These are phyloP conservation scores for Arthrobotrys pseudoclavata DNA, from an alignment of 2,329 filamentous ascomycete species.

Conservation along the genomic window DNA sequence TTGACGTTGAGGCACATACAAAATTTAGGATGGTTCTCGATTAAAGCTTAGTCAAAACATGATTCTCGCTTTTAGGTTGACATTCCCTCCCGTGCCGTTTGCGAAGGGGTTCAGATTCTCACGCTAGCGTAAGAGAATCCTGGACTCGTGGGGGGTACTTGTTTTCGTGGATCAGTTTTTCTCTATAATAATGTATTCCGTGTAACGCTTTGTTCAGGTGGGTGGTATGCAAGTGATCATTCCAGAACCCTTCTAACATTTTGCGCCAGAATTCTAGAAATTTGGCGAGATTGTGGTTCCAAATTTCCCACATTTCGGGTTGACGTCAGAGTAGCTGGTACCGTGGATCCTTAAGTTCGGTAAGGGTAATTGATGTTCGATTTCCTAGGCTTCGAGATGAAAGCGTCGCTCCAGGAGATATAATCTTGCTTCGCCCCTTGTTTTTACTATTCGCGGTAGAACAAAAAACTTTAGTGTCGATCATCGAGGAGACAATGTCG, in stretches of 20 bases:
- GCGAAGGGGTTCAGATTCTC: conserved; percentile 7
- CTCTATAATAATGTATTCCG: neutral
- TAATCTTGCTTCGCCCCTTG: conserved; percentile 16
- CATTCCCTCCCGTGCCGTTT: conserved; percentile 33
- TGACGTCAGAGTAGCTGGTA: conserved; percentile 25
- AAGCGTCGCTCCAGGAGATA: conserved; percentile 9
- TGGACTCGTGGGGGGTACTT: neutral
- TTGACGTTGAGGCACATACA: neutral
- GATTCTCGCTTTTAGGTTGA: conserved; percentile 33
- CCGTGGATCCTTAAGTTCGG: conserved; percentile 5
- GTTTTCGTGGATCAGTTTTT: neutral
- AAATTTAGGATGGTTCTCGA: neutral
- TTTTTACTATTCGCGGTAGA: conserved; percentile 17
- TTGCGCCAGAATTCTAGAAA: neutral
- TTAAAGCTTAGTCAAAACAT: conserved; percentile 11
- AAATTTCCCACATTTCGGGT: conserved; percentile 21
- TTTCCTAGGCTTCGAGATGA: neutral
- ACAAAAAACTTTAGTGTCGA: conserved; percentile 1
- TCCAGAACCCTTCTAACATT: conserved; percentile 23
- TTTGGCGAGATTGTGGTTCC: neutral
- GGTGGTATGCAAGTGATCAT: conserved; percentile 7
- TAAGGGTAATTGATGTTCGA: conserved; percentile 28
- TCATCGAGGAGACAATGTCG: neutral
- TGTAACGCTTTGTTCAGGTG: neutral
- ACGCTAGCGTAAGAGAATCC: neutral